Conservation (phyloP, 2,329 filamentous ascomycete species). For the Fonsecaea pugnacius region DNA sequence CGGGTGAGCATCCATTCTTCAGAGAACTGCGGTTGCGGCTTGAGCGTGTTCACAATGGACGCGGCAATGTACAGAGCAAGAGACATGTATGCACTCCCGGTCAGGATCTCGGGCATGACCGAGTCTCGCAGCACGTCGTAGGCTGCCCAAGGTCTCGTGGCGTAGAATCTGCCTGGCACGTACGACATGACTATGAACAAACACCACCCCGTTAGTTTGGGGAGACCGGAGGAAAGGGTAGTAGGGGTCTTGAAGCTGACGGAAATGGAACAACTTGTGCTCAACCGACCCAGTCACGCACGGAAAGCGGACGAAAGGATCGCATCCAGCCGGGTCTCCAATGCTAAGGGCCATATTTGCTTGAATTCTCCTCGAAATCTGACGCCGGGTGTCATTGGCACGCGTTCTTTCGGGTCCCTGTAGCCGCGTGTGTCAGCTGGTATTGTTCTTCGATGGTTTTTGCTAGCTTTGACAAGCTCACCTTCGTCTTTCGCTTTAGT, state of each 20-base stretch:
- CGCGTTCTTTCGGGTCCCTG: background rate
- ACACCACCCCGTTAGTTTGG: background rate
- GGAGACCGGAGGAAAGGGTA: background rate
- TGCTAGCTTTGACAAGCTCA: background rate
- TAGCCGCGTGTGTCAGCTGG: background rate
- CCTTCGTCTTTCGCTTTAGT: background rate
- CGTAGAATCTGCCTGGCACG: constrained; percentile 4
- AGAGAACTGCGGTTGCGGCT: background rate
- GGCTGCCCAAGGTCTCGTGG: background rate
- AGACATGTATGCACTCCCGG: constrained; percentile 2
- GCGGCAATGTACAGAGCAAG: background rate
- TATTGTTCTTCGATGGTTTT: background rate
- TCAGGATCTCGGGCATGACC: constrained; percentile 7
- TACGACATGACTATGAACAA: background rate
- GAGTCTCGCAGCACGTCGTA: constrained; percentile 5
- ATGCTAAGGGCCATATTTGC: background rate
- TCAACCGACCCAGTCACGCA: background rate
- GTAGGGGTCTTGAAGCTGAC: background rate
- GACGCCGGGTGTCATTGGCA: background rate
- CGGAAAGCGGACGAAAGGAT: constrained; percentile 1
- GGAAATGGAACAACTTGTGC: constrained; percentile 9
- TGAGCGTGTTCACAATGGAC: constrained; percentile 1
- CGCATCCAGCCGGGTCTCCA: background rate
- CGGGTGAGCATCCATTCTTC: constrained; percentile 2
- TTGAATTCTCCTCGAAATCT: background rate